Evolutionary conservation across 2,329 filamentous ascomycete genomes (phyloP).

Genomic region (Torrubiellomyces zombiae): DNA sequence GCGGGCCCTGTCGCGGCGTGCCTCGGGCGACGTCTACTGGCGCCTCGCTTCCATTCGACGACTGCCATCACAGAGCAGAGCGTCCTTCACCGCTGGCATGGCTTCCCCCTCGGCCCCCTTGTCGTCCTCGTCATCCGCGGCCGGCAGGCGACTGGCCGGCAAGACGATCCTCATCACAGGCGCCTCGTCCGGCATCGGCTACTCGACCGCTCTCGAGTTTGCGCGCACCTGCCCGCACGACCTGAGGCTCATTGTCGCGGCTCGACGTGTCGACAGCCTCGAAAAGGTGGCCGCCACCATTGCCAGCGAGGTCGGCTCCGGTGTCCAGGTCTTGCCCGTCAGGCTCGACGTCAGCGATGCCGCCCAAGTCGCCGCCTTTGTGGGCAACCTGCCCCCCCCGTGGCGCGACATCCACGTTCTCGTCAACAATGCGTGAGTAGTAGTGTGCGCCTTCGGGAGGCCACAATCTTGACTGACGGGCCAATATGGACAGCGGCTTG

Average conservation of each 20-base stretch:
- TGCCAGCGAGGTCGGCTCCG: slow-evolving; percentile 54
- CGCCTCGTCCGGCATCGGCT: slow-evolving; percentile 83
- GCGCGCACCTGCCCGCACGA: slow-evolving; percentile 66
- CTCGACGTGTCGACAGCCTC: slow-evolving; percentile 66
- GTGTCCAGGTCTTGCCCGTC: slow-evolving; percentile 67
- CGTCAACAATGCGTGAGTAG: slow-evolving; percentile 83
- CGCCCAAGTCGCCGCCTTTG: slow-evolving; percentile 56
- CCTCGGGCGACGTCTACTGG: no score
- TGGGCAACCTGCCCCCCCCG: slow-evolving; percentile 57
- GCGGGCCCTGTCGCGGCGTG: no score
- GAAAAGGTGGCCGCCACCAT: slow-evolving; percentile 65
- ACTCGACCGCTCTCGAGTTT: slow-evolving; percentile 74
- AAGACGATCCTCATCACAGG: slow-evolving; percentile 90
- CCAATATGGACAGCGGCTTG: slow-evolving; percentile 43
- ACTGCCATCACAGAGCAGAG: no score
- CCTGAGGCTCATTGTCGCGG: slow-evolving; percentile 74
- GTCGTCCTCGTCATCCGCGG: slow-evolving; percentile 43
- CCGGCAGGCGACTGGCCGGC: slow-evolving; percentile 71
- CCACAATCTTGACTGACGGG: neutral
- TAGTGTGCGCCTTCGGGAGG: neutral
- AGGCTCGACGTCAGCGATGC: slow-evolving; percentile 77
- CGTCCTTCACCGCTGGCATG: no score
- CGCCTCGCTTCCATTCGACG: no score
- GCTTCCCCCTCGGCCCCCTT: no score
- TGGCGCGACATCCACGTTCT: slow-evolving; percentile 76